Conservation (phyloP, 495 filamentous ascomycete species). For the Annulohypoxylon nitens region DNA sequence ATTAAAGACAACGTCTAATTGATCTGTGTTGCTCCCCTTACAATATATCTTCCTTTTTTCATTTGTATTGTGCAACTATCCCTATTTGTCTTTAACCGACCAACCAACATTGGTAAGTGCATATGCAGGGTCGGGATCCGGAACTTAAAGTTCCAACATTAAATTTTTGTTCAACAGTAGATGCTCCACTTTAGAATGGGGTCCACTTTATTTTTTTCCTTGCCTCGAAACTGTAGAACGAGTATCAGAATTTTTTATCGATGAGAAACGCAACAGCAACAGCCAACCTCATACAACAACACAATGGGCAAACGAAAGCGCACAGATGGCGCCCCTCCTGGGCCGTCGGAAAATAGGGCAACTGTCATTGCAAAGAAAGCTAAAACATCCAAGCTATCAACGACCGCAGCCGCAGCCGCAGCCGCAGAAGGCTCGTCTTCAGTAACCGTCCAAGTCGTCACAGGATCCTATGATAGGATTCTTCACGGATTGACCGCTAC, state of each 20-base stretch:
- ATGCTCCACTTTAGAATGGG: not conserved
- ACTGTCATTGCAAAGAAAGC: slow-evolving; percentile 55
- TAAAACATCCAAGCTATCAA: slow-evolving; percentile 52
- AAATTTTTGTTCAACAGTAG: not conserved
- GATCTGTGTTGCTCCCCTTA: not conserved
- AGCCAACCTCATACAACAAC: slow-evolving; percentile 27
- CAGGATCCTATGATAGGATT: slow-evolving; percentile 94
- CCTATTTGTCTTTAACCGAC: too few species aligned
- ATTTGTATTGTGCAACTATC: not conserved
- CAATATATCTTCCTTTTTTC: not conserved
- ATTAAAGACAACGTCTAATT: not conserved
- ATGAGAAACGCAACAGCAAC: slow-evolving; percentile 1
- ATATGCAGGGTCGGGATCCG: not conserved
- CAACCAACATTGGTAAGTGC: not conserved
- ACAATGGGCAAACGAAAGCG: slow-evolving; percentile 85
- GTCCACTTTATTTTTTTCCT: slow-evolving; percentile 38
- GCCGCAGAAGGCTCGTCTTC: slow-evolving; percentile 47
- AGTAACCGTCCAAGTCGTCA: slow-evolving; percentile 84
- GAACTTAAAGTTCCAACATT: not conserved
- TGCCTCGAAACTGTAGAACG: slow-evolving; percentile 6
- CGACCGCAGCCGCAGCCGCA: slow-evolving; percentile 40
- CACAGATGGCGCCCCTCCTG: slow-evolving; percentile 53
- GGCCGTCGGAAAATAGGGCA: slow-evolving; percentile 33
- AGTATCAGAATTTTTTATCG: slow-evolving; percentile 19
- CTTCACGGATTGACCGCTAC: slow-evolving; percentile 91